Evolutionary conservation across 805 yeast genomes (phyloP).

Genomic region (Torulaspora indica): DNA sequence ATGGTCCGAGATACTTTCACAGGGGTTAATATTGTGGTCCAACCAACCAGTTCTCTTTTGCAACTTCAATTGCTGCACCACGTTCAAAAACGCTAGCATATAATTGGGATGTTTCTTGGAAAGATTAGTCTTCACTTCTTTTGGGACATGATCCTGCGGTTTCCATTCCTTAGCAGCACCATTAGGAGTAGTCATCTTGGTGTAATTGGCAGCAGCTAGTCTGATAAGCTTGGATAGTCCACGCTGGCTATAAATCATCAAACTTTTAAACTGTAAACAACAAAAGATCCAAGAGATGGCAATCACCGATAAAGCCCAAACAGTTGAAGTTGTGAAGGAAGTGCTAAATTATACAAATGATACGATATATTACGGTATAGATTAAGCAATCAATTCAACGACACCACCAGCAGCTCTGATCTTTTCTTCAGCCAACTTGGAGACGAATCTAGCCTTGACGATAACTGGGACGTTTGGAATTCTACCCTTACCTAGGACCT

Average conservation of each 20-base stretch:
- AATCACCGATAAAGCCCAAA: conserved; percentile 1
- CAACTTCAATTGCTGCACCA: conserved; percentile 64
- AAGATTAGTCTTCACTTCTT: conserved; percentile 35
- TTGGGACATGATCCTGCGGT: conserved; percentile 44
- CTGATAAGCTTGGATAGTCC: neutral
- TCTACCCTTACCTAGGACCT: conserved; percentile 99
- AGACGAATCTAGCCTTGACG: conserved; percentile 98
- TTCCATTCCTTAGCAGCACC: conserved; percentile 38
- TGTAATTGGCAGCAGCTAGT: neutral
- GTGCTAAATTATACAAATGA: conserved; percentile 14
- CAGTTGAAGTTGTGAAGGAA: conserved; percentile 2
- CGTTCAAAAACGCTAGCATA: conserved; percentile 55
- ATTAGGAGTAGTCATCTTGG: conserved; percentile 3
- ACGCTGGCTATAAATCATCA: neutral
- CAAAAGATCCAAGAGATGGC: neutral
- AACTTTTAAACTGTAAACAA: neutral
- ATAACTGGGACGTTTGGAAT: conserved; percentile 97
- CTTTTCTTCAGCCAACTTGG: conserved; percentile 99
- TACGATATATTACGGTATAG: neutral
- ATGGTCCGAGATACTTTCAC: conserved; percentile 77
- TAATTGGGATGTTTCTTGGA: conserved; percentile 38
- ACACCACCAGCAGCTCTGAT: conserved; percentile 99
- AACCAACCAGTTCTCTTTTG: conserved; percentile 93
- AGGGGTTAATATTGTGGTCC: conserved; percentile 45
- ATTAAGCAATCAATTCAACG: conserved; percentile 97